These are phyloP conservation scores for Stemphylium lycopersici DNA, from an alignment of 2,329 filamentous ascomycete genomes.

Conservation along the genomic window DNA sequence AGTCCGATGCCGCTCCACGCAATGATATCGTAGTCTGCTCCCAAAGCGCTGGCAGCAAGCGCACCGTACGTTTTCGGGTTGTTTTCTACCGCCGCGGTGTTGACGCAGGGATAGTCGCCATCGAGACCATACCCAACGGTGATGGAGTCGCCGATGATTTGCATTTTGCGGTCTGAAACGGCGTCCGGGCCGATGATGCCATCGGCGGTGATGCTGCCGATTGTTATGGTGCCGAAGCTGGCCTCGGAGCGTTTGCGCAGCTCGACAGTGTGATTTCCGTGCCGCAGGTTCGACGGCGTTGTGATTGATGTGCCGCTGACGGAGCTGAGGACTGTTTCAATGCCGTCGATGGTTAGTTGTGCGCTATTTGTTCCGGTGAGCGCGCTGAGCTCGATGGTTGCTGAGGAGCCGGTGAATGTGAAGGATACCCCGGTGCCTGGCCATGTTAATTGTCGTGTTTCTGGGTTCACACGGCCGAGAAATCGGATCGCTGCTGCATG, in stretches of 20 bases:
- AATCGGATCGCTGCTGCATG: slow-evolving; percentile 14
- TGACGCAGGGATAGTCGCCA: slow-evolving; percentile 49
- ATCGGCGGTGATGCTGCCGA: slow-evolving; percentile 37
- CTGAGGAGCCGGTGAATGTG: slow-evolving; percentile 50
- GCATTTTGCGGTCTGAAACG: slow-evolving; percentile 46
- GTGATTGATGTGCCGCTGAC: slow-evolving; percentile 39
- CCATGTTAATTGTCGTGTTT: slow-evolving; percentile 54
- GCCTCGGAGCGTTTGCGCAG: slow-evolving; percentile 51
- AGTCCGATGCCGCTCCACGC: slow-evolving; percentile 56
- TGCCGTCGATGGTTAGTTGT: slow-evolving; percentile 45
- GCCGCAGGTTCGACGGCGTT: slow-evolving; percentile 37
- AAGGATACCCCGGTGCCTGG: slow-evolving; percentile 53
- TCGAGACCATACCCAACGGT: slow-evolving; percentile 55
- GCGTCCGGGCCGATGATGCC: slow-evolving; percentile 31
- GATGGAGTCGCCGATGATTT: slow-evolving; percentile 56
- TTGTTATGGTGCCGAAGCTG: slow-evolving; percentile 41
- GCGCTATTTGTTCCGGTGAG: slow-evolving; percentile 45
- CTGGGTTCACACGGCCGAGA: slow-evolving; percentile 52
- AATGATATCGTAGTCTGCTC: slow-evolving; percentile 53
- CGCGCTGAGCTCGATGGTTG: slow-evolving; percentile 43
- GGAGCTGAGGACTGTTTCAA: slow-evolving; percentile 29
- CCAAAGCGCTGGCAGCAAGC: slow-evolving; percentile 50
- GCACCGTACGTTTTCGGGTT: slow-evolving; percentile 54
- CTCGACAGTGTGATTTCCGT: slow-evolving; percentile 47
- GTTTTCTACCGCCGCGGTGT: slow-evolving; percentile 50